Evolutionary conservation across 2,329 filamentous ascomycete genomes (phyloP).

Genomic region (Orbilia oligospora): DNA sequence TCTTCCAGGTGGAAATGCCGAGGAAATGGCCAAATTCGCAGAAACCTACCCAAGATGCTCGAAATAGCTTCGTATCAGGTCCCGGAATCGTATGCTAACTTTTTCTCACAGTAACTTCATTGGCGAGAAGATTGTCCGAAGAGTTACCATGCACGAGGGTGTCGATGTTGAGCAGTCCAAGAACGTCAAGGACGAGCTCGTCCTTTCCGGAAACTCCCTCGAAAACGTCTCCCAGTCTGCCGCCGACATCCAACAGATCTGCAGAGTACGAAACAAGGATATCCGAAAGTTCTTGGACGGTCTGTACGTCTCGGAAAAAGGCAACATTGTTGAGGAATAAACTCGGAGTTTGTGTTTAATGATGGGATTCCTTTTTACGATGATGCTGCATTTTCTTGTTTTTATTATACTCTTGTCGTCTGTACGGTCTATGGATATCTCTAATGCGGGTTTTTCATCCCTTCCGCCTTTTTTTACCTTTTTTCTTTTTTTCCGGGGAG

Average conservation of each 20-base stretch:
- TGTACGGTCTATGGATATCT: slow-evolving; percentile 61
- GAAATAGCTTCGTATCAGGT: background rate
- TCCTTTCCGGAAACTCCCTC: slow-evolving; percentile 92
- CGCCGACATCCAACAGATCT: slow-evolving; percentile 99
- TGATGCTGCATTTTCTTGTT: slow-evolving; percentile 45
- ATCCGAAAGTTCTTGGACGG: slow-evolving; percentile 99
- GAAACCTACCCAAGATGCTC: background rate
- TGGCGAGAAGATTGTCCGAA: slow-evolving; percentile 98
- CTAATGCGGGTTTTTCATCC: slow-evolving; percentile 58
- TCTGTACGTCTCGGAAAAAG: slow-evolving; percentile 99
- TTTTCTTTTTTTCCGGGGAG: slow-evolving; percentile 61
- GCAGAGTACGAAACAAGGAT: slow-evolving; percentile 99
- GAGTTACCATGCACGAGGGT: slow-evolving; percentile 87
- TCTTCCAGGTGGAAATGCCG: background rate
- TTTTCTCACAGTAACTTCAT: slow-evolving; percentile 83
- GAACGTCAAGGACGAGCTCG: slow-evolving; percentile 96
- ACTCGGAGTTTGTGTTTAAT: slow-evolving; percentile 50
- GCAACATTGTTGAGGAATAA: slow-evolving; percentile 85
- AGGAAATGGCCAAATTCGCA: background rate
- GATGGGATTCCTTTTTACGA: slow-evolving; percentile 46
- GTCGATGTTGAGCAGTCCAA: slow-evolving; percentile 92
- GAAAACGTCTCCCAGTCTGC: slow-evolving; percentile 98
- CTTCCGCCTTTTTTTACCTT: slow-evolving; percentile 60
- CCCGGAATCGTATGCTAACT: slow-evolving; percentile 19
- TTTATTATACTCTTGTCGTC: slow-evolving; percentile 51